phyloP scores from a whole-genome alignment of 805 yeast genomes.

The Hanseniaspora valbyensis region DNA sequence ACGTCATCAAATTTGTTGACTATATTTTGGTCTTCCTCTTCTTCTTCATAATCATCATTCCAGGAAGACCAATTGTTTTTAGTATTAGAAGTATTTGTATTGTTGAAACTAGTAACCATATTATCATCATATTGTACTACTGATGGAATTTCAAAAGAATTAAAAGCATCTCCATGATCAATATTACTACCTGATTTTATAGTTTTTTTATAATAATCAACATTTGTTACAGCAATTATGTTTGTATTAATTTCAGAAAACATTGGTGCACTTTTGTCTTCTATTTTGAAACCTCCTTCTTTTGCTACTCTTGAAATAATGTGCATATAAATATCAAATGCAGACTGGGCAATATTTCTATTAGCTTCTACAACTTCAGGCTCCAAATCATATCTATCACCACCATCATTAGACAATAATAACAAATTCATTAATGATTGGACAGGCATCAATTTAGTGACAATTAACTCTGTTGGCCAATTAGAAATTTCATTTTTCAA shows the following conservation, averaged over 20 bases:
- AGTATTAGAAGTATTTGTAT: neutral
- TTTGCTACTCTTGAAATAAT: slow-evolving; percentile 13
- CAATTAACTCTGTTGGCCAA: slow-evolving; percentile 16
- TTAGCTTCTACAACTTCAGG: slow-evolving; percentile 42
- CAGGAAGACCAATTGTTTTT: slow-evolving; percentile 3
- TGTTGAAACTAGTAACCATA: neutral
- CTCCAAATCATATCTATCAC: slow-evolving; percentile 45
- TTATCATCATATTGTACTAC: slow-evolving; percentile 1
- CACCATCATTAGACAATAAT: neutral
- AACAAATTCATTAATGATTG: slow-evolving; percentile 38
- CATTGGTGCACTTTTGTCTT: slow-evolving; percentile 8
- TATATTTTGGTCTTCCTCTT: slow-evolving; percentile 15
- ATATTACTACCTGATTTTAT: neutral
- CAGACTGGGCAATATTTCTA: slow-evolving; percentile 12
- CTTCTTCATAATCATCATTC: slow-evolving; percentile 15
- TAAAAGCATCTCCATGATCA: too few species aligned
- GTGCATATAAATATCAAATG: slow-evolving; percentile 14
- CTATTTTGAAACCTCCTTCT: slow-evolving; percentile 1
- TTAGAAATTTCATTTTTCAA: slow-evolving; percentile 13
- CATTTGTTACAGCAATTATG: neutral
- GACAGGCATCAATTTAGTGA: slow-evolving; percentile 64
- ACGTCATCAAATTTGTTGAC: slow-evolving; percentile 15
- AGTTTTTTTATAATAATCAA: neutral
- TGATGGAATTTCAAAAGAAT: slow-evolving; percentile 4
- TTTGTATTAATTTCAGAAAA: slow-evolving; percentile 2